Conservation (phyloP, 768 basidiomycete genomes). For the Leccinum sublutescens region DNA sequence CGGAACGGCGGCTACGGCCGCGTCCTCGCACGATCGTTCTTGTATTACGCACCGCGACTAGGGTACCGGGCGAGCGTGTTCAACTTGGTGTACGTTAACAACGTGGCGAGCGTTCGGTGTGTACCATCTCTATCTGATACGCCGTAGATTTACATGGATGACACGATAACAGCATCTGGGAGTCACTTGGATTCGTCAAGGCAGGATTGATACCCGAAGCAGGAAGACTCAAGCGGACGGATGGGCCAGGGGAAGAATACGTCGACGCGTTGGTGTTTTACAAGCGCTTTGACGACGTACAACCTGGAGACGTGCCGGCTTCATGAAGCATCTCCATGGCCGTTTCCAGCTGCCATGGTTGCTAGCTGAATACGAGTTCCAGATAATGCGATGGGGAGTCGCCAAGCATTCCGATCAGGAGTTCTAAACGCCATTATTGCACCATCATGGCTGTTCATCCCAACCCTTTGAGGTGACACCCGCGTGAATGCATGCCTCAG, state of each 20-base stretch:
- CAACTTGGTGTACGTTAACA: constrained; percentile 89
- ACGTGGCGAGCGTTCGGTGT: constrained; percentile 69
- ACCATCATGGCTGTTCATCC: neutral
- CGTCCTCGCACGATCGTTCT: constrained; percentile 71
- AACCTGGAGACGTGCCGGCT: neutral
- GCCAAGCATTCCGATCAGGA: neutral
- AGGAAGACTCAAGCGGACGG: constrained; percentile 64
- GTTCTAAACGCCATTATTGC: neutral
- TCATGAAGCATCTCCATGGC: neutral
- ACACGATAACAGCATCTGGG: constrained; percentile 91
- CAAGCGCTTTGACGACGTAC: constrained; percentile 60
- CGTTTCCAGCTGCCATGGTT: too few relatives aligned
- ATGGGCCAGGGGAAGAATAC: constrained; percentile 79
- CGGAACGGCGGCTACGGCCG: constrained; percentile 67
- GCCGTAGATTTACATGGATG: neutral
- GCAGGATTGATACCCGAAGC: constrained; percentile 75
- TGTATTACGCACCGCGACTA: constrained; percentile 76
- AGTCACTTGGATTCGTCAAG: constrained; percentile 73
- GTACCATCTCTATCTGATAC: constrained; percentile 13
- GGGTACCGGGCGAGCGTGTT: constrained; percentile 83
- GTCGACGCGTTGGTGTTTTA: constrained; percentile 87
- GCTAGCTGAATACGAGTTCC: too few relatives aligned
- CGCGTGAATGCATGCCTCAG: neutral
- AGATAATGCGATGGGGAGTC: neutral
- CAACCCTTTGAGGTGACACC: neutral